phyloP scores from a whole-genome alignment of 2,329 filamentous ascomycete species.

The Penicillium sp. region DNA sequence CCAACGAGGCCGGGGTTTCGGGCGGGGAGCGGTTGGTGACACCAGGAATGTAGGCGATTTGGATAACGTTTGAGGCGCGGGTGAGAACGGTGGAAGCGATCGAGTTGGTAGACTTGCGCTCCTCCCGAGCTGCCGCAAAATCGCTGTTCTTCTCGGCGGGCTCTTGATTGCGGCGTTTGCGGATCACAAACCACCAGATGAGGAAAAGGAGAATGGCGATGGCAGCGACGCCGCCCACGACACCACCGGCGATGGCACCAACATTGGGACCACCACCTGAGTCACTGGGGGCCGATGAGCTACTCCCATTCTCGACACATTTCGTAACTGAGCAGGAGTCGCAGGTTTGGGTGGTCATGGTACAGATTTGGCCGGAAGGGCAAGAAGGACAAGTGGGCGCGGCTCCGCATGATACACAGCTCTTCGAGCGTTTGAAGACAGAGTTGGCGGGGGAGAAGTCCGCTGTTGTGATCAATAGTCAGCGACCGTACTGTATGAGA shows the following conservation, averaged over 20 bases:
- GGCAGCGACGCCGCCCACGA: constrained; percentile 79
- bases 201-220: constrained; percentile 77
- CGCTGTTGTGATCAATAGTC: not conserved
- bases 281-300: constrained; percentile 27
- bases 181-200: constrained; percentile 86
- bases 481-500: not conserved
- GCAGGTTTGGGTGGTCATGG: constrained; percentile 64
- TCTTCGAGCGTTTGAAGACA: constrained; percentile 31
- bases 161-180: constrained; percentile 65
- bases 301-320: constrained; percentile 41
- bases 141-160: constrained; percentile 59
- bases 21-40: constrained; percentile 90
- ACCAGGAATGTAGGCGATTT: constrained; percentile 98
- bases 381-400: constrained; percentile 66
- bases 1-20: constrained; percentile 77
- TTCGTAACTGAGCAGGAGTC: constrained; percentile 61
- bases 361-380: constrained; percentile 59
- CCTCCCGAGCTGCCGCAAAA: constrained; percentile 60
- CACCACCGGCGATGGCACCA: constrained; percentile 88
- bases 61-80: constrained; percentile 96
- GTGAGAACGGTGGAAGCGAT: constrained; percentile 95
- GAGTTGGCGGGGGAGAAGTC: constrained; percentile 28
- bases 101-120: constrained; percentile 82
- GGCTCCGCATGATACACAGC: constrained; percentile 61
- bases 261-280: constrained; percentile 62